Percentiles rank a stretch among this genome's conserved stretches.
Conservation (phyloP, 2,329 filamentous ascomycete species). For the Trichothecium sympodiale region DNA sequence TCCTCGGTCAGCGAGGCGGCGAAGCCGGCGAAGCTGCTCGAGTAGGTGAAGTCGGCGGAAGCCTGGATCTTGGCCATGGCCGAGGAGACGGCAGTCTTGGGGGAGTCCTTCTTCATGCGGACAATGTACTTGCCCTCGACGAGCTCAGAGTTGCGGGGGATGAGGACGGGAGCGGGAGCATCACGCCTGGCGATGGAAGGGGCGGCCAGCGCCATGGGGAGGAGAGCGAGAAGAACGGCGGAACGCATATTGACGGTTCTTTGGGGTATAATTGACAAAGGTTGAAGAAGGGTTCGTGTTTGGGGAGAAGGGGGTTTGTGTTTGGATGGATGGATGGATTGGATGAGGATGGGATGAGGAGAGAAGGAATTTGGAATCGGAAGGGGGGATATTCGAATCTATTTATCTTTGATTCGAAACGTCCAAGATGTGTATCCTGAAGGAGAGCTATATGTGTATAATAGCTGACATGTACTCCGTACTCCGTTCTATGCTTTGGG, state of each 20-base stretch:
- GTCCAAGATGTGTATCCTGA: not conserved
- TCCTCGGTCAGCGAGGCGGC: constrained; percentile 13
- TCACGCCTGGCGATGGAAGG: constrained; percentile 16
- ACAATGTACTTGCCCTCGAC: constrained; percentile 26
- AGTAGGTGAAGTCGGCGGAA: constrained; percentile 20
- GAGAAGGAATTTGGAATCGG: not conserved
- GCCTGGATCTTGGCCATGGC: constrained; percentile 16
- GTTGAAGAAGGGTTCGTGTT: not conserved
- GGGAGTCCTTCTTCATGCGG: constrained; percentile 18
- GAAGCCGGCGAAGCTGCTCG: constrained; percentile 16
- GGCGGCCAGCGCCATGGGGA: constrained; percentile 19
- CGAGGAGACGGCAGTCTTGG: constrained; percentile 11
- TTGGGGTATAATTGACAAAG: too few relatives aligned
- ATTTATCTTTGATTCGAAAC: constrained; percentile 4
- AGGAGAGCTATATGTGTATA: not conserved
- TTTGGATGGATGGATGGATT: not conserved
- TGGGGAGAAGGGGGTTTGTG: not conserved
- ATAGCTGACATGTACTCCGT: not conserved
- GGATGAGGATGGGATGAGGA: constrained; percentile 4
- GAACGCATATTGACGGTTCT: constrained; percentile 18
- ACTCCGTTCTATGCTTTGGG: not conserved
- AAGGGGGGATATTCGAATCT: not conserved
- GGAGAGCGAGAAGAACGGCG: constrained; percentile 19
- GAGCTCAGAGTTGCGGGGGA: constrained; percentile 17
- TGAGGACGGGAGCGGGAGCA: constrained; percentile 21